Evolutionary conservation across 169 alveolate species (phyloP), one percentile per base, ranked within the genome.

Genomic region (Plasmodium coatneyi): DNA sequence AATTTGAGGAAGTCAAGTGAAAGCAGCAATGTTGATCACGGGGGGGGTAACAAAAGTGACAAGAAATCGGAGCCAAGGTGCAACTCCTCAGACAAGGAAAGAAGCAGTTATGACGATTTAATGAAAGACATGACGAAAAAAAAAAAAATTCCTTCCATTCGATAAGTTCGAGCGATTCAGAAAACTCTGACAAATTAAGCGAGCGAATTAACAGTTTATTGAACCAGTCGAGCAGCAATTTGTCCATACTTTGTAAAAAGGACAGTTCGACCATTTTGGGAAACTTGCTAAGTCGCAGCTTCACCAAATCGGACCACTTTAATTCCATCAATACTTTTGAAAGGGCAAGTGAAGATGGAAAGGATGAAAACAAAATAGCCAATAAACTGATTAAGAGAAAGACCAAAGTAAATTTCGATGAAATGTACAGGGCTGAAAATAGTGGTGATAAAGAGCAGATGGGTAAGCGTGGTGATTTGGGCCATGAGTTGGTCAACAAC

Each of bases 171-270:
- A n/a, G 70, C 2, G 25, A 30, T 34, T 54, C 93, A 71, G 32
- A 46, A 32, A 66, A 54, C 25, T 91, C 90, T 39, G 72, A 81
- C 71, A 19, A 74, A 52, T 9, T 91, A 80, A 91, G 92, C 82
- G 95, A 91, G 74, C 49, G 80, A 80, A 91, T 91, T 49, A 81
- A 91, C 54, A 91, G 95, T 28, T 41, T 91, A 43, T 16, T 91
- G 22, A 89, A 79, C 25, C 82, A 89, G 2, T 71, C 86, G 9
- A 79, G 46, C 71, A 89, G 82, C 22, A 89, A 79, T 19, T 25
- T 36, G 41, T 89, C 94, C 14, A 19, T 22, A 25, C 36, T 32
- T 28, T 39, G 60, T 12, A 79, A 79, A 56, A 82, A 82, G 28
- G 82, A 66, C 71, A 91, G 92, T 71, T 91, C 95, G 28, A n/a